phyloP scores from a whole-genome alignment of 495 filamentous ascomycete species.

The Penicillium argentinense region DNA sequence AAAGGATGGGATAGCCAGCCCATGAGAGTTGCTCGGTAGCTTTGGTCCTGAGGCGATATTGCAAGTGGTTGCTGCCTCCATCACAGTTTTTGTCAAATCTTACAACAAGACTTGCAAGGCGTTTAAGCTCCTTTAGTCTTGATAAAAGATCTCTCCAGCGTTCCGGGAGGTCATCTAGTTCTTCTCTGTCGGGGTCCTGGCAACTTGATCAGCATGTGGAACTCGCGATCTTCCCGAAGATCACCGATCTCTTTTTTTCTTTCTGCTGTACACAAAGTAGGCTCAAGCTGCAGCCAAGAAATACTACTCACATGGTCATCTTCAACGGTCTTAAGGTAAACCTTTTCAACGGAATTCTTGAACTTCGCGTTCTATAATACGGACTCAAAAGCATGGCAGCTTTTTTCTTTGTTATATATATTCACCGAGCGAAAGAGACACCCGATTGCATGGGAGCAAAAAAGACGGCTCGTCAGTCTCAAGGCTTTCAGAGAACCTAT shows the following conservation, averaged over 20 bases:
- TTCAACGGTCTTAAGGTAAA: constrained; percentile 3
- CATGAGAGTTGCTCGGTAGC: constrained; percentile 14
- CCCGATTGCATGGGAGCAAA: background rate
- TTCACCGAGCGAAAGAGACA: background rate
- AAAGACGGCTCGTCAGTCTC: constrained; percentile 1
- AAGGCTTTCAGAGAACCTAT: background rate
- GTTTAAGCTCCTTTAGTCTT: too few species aligned
- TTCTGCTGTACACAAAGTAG: background rate
- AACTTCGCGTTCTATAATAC: constrained; percentile 1
- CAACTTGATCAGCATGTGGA: too few species aligned
- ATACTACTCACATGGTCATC: background rate
- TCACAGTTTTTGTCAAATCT: constrained; percentile 20
- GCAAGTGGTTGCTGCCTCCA: too few species aligned
- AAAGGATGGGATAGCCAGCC: constrained; percentile 3
- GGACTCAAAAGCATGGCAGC: constrained; percentile 3
- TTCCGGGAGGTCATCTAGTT: too few species aligned
- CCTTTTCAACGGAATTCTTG: background rate
- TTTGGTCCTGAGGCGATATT: background rate
- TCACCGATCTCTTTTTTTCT: too few species aligned
- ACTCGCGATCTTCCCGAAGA: too few species aligned
- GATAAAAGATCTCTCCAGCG: too few species aligned
- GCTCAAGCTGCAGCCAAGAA: background rate
- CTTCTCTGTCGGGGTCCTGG: too few species aligned
- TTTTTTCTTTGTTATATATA: background rate
- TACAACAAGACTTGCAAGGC: constrained; percentile 17